A percentile compares a stretch with the other conserved stretches of the same genome.
phyloP scores from a whole-genome alignment of 2,329 filamentous ascomycete species.

The Sporothrix curviconia region DNA sequence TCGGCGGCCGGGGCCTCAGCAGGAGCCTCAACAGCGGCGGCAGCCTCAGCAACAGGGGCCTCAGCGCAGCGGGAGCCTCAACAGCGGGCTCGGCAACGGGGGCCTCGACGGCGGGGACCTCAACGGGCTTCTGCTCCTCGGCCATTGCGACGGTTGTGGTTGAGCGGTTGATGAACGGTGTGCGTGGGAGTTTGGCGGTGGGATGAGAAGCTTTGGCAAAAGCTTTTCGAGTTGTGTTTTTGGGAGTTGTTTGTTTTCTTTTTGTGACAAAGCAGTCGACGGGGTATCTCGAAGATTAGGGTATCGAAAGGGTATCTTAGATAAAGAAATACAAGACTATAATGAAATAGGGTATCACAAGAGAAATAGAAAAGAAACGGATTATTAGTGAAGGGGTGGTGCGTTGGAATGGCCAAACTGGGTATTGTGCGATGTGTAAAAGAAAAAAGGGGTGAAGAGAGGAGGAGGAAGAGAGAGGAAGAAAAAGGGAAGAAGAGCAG shows the following conservation, averaged over 20 bases:
- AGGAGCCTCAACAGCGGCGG: slow-evolving; percentile 33
- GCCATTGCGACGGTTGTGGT: slow-evolving; percentile 53
- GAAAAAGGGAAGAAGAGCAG: slow-evolving; percentile 11
- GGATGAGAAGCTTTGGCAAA: background rate
- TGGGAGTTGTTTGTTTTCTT: background rate
- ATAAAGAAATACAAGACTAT: slow-evolving; percentile 25
- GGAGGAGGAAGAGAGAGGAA: slow-evolving; percentile 19
- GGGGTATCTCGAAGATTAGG: slow-evolving; percentile 19
- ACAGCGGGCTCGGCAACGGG: slow-evolving; percentile 31
- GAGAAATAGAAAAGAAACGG: slow-evolving; percentile 24
- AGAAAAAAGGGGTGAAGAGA: slow-evolving; percentile 12
- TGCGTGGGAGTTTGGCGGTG: background rate
- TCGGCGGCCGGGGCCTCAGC: slow-evolving; percentile 34
- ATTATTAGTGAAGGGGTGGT: slow-evolving; percentile 19
- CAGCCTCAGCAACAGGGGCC: slow-evolving; percentile 29
- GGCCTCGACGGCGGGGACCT: slow-evolving; percentile 38
- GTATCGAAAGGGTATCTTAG: slow-evolving; percentile 21
- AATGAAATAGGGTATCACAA: slow-evolving; percentile 27
- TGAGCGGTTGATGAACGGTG: slow-evolving; percentile 16
- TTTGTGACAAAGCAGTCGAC: background rate
- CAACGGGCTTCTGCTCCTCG: slow-evolving; percentile 65
- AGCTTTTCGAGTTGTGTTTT: background rate
- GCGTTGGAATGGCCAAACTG: slow-evolving; percentile 30
- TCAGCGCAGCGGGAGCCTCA: slow-evolving; percentile 21
- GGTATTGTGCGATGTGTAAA: slow-evolving; percentile 13